Evolutionary conservation across 176 grass and related monocot species (phyloP).

Genomic region (Musa schizocarpa): DNA sequence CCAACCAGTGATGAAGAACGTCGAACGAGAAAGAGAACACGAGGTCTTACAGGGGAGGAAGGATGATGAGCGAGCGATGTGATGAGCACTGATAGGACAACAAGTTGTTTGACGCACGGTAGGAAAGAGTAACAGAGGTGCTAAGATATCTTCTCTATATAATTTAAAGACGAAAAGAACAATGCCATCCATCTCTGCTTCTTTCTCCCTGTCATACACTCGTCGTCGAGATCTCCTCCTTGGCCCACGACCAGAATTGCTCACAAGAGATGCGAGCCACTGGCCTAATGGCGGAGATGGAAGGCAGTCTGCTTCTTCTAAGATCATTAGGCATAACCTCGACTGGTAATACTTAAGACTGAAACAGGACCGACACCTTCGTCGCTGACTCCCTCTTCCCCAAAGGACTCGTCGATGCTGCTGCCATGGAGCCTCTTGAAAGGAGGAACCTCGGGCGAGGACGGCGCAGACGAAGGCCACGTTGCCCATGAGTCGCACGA

Average conservation of each 20-base stretch:
- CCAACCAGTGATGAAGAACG: no score
- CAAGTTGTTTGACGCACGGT: no score
- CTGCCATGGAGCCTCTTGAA: background rate
- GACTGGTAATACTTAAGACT: background rate
- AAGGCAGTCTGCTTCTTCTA: no score
- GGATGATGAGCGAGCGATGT: background rate
- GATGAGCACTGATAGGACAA: background rate
- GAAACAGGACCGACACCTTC: no score
- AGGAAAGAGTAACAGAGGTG: background rate
- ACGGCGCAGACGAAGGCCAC: constrained; percentile 21
- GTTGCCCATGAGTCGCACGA: constrained; percentile 31
- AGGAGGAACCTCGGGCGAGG: constrained; percentile 29
- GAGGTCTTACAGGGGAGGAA: background rate
- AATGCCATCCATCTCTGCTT: background rate
- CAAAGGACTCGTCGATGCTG: background rate
- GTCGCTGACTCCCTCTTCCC: no score
- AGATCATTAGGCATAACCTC: background rate
- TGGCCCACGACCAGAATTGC: no score
- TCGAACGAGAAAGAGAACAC: background rate
- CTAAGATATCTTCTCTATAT: background rate
- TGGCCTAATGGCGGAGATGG: no score
- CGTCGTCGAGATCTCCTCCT: background rate
- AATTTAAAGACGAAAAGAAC: constrained; percentile 1
- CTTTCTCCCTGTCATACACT: background rate
- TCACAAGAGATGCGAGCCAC: no score